A percentile compares a stretch with the other conserved stretches of the same genome.
Conservation (phyloP, 768 basidiomycete genomes). For the Lentinula sp. region DNA sequence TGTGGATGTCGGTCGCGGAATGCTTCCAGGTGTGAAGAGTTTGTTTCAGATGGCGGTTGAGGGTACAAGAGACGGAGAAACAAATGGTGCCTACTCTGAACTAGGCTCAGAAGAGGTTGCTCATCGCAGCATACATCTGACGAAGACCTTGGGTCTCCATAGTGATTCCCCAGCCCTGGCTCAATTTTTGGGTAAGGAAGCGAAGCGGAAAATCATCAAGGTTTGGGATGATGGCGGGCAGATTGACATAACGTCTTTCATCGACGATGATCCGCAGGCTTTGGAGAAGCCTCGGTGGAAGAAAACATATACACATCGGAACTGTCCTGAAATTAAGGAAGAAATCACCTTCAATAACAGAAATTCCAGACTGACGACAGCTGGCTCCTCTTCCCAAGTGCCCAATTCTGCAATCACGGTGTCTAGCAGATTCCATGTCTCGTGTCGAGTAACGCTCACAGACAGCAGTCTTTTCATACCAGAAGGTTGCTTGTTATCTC, state of each 20-base stretch:
- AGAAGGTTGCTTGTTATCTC: slow-evolving; percentile 23
- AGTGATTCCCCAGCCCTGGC: slow-evolving; percentile 45
- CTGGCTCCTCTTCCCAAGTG: not conserved
- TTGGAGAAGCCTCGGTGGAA: slow-evolving; percentile 23
- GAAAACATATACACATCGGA: slow-evolving; percentile 30
- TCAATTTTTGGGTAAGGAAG: slow-evolving; percentile 38
- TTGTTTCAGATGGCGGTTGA: slow-evolving; percentile 46
- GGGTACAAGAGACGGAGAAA: slow-evolving; percentile 1
- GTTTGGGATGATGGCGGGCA: slow-evolving; percentile 30
- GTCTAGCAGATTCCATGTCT: slow-evolving; percentile 43
- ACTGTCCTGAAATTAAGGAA: slow-evolving; percentile 3
- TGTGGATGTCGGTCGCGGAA: slow-evolving; percentile 35
- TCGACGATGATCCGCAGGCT: slow-evolving; percentile 1
- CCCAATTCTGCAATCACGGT: slow-evolving; percentile 11
- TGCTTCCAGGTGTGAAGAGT: slow-evolving; percentile 40
- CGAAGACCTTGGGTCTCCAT: slow-evolving; percentile 40
- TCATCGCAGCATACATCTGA: slow-evolving; percentile 20
- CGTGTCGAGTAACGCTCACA: slow-evolving; percentile 38
- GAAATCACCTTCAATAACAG: not conserved
- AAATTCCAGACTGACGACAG: not conserved
- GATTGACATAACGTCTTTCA: slow-evolving; percentile 24
- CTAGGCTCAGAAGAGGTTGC: slow-evolving; percentile 6
- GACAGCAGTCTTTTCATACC: slow-evolving; percentile 44
- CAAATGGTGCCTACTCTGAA: not conserved
- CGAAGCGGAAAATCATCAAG: slow-evolving; percentile 33